Evolutionary conservation across 176 grass and related monocot species (phyloP).

Genomic region (Microstegium vimineum): DNA sequence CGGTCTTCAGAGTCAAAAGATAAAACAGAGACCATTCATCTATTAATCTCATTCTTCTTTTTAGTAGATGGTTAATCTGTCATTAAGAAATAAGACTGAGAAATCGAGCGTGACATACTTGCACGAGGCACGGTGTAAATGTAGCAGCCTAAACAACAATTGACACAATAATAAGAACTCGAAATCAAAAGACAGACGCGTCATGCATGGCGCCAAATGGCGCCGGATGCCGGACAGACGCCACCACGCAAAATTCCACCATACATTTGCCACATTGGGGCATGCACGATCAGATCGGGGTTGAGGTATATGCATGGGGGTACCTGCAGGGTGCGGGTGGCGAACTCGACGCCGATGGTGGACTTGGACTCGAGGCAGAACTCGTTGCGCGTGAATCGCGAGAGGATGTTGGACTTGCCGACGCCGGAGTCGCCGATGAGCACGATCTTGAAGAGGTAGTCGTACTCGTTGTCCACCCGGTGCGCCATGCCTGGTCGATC

Average conservation of each 20-base stretch:
- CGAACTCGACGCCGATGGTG: conserved; percentile 93
- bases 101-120: not conserved
- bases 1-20: not conserved
- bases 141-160: not conserved
- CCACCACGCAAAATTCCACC: not conserved
- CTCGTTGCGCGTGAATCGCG: conserved; percentile 85
- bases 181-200: not conserved
- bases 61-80: not conserved
- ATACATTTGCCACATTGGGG: not conserved
- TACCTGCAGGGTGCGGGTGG: conserved; percentile 61
- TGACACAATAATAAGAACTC: not conserved
- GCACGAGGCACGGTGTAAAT: not conserved
- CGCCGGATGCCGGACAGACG: not conserved
- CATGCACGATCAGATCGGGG: not conserved
- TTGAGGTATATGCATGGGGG: not conserved
- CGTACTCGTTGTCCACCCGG: conserved; percentile 71
- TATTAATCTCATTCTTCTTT: not conserved
- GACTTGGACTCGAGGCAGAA: conserved; percentile 94
- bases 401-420: conserved; percentile 86
- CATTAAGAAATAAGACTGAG: not conserved
- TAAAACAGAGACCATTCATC: not conserved
- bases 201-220: not conserved
- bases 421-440: conserved; percentile 91
- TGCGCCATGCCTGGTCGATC: conserved; percentile 36
- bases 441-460: conserved; percentile 95